Evolutionary conservation across 78 protist genomes (phyloP).

Genomic region (Guillardia theta): DNA sequence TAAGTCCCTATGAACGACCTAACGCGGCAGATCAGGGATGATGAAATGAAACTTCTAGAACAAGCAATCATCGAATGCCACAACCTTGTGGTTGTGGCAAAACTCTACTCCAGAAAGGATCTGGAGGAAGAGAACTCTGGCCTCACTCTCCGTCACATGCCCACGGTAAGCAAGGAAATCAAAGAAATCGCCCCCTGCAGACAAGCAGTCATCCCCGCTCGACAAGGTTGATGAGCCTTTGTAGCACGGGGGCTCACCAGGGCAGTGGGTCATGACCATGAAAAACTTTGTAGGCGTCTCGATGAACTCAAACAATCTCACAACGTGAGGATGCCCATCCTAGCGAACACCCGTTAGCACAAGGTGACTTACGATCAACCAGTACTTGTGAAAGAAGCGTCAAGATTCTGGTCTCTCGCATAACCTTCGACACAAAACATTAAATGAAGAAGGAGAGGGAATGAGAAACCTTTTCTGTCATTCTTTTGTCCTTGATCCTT

Average conservation of each 20-base stretch:
- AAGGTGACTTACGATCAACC: too few species aligned
- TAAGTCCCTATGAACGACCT: constrained; percentile 90
- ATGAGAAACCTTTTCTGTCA: constrained; percentile 74
- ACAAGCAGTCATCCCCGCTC: constrained; percentile 80
- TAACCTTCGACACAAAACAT: too few species aligned
- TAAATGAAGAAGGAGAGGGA: background rate
- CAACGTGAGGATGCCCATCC: constrained; percentile 95
- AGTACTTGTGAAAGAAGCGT: too few species aligned
- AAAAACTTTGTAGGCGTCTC: constrained; percentile 92
- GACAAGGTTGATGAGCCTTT: constrained; percentile 82
- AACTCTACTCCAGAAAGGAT: constrained; percentile 77
- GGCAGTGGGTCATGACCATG: constrained; percentile 78
- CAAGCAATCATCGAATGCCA: too few species aligned
- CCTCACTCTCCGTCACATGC: background rate
- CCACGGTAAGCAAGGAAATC: background rate
- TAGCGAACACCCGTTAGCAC: too few species aligned
- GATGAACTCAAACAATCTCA: constrained; percentile 94
- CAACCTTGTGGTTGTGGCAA: constrained; percentile 80
- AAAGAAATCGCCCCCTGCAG: background rate
- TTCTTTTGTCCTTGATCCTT: constrained; percentile 79
- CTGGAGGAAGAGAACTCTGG: background rate
- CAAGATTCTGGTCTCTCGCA: too few species aligned
- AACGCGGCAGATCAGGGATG: too few species aligned
- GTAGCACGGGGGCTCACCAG: background rate
- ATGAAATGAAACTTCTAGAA: too few species aligned